Evolutionary conservation across 345 rosid species (phyloP).

Genomic region (Hypericum perforatum): DNA sequence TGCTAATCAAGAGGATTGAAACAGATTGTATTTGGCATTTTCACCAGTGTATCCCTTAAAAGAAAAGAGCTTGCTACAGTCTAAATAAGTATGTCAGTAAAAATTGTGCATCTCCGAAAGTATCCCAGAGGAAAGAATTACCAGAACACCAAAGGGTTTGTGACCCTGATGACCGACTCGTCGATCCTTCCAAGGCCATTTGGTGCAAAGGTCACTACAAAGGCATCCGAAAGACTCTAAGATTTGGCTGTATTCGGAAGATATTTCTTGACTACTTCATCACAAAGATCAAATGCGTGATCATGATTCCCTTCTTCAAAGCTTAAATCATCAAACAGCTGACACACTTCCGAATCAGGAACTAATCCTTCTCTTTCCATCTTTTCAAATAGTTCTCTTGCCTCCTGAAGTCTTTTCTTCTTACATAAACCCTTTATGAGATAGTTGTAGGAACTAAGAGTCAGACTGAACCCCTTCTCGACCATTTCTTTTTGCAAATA

Average conservation of each 20-base stretch:
- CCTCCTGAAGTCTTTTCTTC: slow-evolving; percentile 65
- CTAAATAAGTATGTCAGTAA: too few relatives aligned
- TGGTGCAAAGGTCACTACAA: too few relatives aligned
- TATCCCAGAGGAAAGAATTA: too few relatives aligned
- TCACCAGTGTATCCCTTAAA: too few relatives aligned
- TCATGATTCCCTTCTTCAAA: slow-evolving; percentile 55
- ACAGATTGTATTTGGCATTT: too few relatives aligned
- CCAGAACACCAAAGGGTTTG: too few relatives aligned
- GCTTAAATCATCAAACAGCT: slow-evolving; percentile 45
- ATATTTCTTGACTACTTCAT: slow-evolving; percentile 63
- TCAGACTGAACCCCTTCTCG: slow-evolving; percentile 47
- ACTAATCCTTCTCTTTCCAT: slow-evolving; percentile 60
- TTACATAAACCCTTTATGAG: slow-evolving; percentile 66
- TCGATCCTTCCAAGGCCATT: too few relatives aligned
- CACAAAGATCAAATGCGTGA: slow-evolving; percentile 57
- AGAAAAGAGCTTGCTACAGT: too few relatives aligned
- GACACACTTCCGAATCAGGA: slow-evolving; percentile 47
- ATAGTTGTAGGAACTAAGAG: slow-evolving; percentile 51
- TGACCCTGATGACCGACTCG: too few relatives aligned
- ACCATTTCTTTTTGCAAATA: slow-evolving; percentile 60
- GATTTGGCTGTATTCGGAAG: slow-evolving; percentile 29
- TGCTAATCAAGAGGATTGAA: too few relatives aligned
- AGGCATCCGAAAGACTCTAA: too few relatives aligned
- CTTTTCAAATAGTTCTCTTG: slow-evolving; percentile 58
- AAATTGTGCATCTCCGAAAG: too few relatives aligned